These are phyloP conservation scores for Tolypocladium cylindrosporum DNA, from an alignment of 2,329 filamentous ascomycete genomes.

Conservation along the genomic window DNA sequence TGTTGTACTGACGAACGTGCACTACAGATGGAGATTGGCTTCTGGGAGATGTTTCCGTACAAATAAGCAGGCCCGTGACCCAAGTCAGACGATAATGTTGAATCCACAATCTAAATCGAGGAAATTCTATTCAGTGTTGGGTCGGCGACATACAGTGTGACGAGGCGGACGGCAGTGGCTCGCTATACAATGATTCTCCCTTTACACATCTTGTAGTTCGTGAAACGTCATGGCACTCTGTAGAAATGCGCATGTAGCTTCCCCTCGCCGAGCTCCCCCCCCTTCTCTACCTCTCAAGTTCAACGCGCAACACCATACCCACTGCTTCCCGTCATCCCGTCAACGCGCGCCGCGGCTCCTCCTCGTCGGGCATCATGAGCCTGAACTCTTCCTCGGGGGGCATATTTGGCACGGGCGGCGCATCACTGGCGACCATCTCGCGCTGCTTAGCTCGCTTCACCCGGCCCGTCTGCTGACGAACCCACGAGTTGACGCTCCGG, in stretches of 20 bases:
- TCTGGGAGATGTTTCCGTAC: conserved; percentile 43
- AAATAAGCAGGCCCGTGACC: neutral
- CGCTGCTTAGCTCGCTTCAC: conserved; percentile 36
- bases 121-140: neutral
- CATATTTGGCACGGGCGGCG: conserved; percentile 30
- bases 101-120: neutral
- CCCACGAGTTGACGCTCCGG: conserved; percentile 52
- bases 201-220: neutral
- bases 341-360: conserved; percentile 33
- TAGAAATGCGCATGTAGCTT: neutral
- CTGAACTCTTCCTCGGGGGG: conserved; percentile 36
- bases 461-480: conserved; percentile 50
- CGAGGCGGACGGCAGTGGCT: neutral
- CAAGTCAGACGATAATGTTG: neutral
- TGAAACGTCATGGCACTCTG: neutral
- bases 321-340: neutral
- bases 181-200: neutral
- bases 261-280: neutral
- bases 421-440: conserved; percentile 11
- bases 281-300: neutral
- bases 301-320: neutral
- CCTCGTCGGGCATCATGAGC: conserved; percentile 41
- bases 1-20: neutral
- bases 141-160: neutral
- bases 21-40: conserved; percentile 40